A percentile compares a stretch with the other conserved stretches of the same genome.
Conservation (phyloP, 306 rosid species). For the Quercus wislizeni region DNA sequence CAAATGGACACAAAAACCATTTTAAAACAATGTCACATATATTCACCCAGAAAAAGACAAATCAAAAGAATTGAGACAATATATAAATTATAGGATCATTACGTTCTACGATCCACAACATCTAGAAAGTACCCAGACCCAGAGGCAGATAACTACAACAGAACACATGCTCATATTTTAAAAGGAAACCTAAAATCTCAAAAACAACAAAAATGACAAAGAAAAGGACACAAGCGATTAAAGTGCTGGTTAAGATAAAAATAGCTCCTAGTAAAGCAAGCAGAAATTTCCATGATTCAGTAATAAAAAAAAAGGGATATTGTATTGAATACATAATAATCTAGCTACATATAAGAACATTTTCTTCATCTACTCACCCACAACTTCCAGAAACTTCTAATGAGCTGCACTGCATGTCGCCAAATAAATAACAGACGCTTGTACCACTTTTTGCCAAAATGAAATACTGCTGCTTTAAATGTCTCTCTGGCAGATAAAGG, state of each 20-base stretch:
- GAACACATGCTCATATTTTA: background rate
- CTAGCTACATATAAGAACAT: background rate
- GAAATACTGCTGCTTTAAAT: slow-evolving; percentile 61
- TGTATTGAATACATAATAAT: background rate
- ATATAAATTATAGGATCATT: background rate
- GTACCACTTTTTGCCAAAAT: slow-evolving; percentile 73
- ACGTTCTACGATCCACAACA: background rate
- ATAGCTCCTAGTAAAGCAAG: background rate
- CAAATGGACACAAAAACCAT: too few relatives aligned
- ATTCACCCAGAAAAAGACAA: too few relatives aligned
- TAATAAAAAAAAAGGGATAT: background rate
- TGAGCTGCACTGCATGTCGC: slow-evolving; percentile 56
- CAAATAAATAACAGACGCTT: slow-evolving; percentile 68
- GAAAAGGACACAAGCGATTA: background rate
- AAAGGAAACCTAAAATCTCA: background rate
- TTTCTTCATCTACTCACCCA: slow-evolving; percentile 61
- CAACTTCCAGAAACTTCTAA: slow-evolving; percentile 63
- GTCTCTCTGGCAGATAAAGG: slow-evolving; percentile 69
- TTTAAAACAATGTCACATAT: too few relatives aligned
- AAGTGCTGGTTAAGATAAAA: background rate
- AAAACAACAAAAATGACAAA: background rate
- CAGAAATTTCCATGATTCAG: background rate
- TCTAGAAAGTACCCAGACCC: background rate
- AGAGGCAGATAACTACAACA: background rate
- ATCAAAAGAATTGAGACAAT: too few relatives aligned